phyloP scores from a whole-genome alignment of 208 protist genomes.

The Trypanosoma cruzi region DNA sequence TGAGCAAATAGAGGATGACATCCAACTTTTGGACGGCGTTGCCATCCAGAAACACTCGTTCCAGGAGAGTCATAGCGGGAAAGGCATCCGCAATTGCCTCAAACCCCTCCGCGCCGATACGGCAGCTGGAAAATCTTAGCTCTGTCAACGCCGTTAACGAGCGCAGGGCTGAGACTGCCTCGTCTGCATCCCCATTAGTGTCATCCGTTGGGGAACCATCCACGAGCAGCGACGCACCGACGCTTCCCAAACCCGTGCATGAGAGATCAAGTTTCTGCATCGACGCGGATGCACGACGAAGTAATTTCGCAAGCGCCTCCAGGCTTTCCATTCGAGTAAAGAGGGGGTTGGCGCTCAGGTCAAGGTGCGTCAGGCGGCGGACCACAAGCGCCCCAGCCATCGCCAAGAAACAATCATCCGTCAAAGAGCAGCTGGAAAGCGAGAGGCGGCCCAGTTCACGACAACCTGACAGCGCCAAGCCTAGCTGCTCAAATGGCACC shows the following conservation, averaged over 20 bases:
- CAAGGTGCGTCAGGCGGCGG: constrained; percentile 42
- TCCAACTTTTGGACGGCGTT: constrained; percentile 26
- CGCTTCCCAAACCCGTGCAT: constrained; percentile 65
- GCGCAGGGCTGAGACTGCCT: constrained; percentile 36
- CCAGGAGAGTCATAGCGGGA: constrained; percentile 33
- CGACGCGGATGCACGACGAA: constrained; percentile 26
- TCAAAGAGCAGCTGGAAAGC: constrained; percentile 51
- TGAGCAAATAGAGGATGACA: constrained; percentile 12
- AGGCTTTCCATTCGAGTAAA: constrained; percentile 43
- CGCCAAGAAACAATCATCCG: constrained; percentile 37
- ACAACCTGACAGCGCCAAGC: constrained; percentile 56
- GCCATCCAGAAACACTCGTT: constrained; percentile 51
- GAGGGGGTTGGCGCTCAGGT: constrained; percentile 63
- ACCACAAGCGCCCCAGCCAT: constrained; percentile 27
- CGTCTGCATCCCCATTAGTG: neutral
- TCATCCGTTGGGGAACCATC: constrained; percentile 36
- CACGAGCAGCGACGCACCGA: constrained; percentile 67
- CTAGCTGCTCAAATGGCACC: constrained; percentile 40
- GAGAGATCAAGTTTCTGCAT: constrained; percentile 62
- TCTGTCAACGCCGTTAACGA: constrained; percentile 37
- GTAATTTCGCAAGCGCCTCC: constrained; percentile 45
- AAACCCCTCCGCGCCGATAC: constrained; percentile 49
- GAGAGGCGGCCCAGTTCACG: constrained; percentile 47
- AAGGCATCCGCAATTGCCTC: constrained; percentile 62
- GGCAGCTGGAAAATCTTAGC: constrained; percentile 54